phyloP scores from a whole-genome alignment of 768 basidiomycete species.

The Peribolospora baueri region DNA sequence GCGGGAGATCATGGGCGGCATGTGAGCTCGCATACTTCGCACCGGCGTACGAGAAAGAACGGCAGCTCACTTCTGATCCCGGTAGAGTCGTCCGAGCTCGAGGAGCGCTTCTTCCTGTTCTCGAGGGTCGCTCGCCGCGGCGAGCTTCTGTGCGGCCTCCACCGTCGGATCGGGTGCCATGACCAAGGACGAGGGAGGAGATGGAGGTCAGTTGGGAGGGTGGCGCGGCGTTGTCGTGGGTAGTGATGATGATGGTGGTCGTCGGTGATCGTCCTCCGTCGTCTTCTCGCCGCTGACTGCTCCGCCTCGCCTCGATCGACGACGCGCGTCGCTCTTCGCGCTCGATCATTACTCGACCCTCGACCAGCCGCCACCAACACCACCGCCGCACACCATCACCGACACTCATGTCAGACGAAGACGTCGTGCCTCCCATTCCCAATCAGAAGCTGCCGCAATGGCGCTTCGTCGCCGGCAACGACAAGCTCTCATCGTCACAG shows the following conservation, averaged over 20 bases:
- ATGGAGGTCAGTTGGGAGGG: constrained; percentile 17
- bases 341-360: background rate
- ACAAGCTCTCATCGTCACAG: constrained; percentile 16
- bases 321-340: background rate
- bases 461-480: constrained; percentile 44
- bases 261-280: background rate
- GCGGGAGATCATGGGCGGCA: background rate
- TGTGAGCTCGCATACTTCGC: background rate
- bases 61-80: constrained; percentile 47
- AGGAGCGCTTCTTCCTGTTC: constrained; percentile 68
- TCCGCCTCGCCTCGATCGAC: background rate
- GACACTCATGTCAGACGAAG: constrained; percentile 26
- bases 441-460: constrained; percentile 61
- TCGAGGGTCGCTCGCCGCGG: constrained; percentile 29
- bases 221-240: background rate
- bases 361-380: background rate
- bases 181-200: constrained; percentile 10
- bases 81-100: constrained; percentile 62
- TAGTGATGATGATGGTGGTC: background rate
- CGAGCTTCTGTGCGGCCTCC: background rate
- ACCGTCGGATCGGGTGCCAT: background rate
- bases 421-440: constrained; percentile 59
- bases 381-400: background rate
- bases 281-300: background rate
- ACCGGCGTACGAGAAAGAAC: background rate